Evolutionary conservation across 1,139 yeast genomes (phyloP), one percentile per base, ranked within the genome.

Genomic region (Lodderomyces oxycetoniae): DNA sequence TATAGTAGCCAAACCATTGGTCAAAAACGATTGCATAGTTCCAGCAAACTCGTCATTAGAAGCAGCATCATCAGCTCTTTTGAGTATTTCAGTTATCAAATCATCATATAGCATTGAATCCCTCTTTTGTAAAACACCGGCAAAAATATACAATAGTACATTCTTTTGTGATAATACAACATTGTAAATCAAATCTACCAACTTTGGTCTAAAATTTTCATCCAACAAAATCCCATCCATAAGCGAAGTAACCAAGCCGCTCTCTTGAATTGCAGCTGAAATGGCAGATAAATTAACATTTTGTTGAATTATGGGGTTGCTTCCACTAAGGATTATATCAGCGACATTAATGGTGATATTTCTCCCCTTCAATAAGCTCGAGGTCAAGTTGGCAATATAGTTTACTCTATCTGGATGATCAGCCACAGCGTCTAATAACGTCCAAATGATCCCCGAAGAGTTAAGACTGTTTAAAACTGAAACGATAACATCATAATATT

Each of bases 171-270:
- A 49, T 23, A 52, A 50, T 33, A 61, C 55, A n/a, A 62, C 36
- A 28, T 62, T 47, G 41, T 62, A 52, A 26, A 58, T 52, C 31
- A 67, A 48, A 33, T 62, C 50, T n/a, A 61, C 67, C 30, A 68
- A 43, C 5, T 51, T 54, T 10, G 67, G 66, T 36, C 72, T 58
- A 42, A 55, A 58, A 24, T 40, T 39, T 3, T 53, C 51, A 41
- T 67, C 71, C 33, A 68, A 52, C 20, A 68, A 49, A 17, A 67
- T 46, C 0, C 68, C 70, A 37, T 61, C 64, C 39, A 60, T 46
- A 2, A 58, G 39, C 3, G 67, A 59, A 8, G 53, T 47, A 16
- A 63, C 34, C 30, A 68, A 54, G 0, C 74, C 74, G 2, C 71
- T 64, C 5, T 49, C 42, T 26, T 48, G 35, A 15, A 65, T 57